A percentile compares a stretch with the other conserved stretches of the same genome.
phyloP scores from a whole-genome alignment of 768 basidiomycete genomes.

The Mycena maculata region DNA sequence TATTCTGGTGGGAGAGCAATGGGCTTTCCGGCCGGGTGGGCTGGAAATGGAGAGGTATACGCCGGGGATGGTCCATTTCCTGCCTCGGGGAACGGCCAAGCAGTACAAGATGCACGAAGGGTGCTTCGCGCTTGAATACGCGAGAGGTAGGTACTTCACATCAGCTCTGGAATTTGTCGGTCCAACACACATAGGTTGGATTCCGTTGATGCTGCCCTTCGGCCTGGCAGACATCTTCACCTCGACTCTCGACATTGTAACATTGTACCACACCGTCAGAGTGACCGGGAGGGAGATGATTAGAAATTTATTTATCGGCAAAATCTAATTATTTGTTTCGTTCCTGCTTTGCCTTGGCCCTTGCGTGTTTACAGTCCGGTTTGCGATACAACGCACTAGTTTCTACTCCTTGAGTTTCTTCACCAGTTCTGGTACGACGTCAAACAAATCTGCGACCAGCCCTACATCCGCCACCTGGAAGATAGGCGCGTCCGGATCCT shows the following conservation, averaged over 20 bases:
- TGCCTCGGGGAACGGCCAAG: constrained; percentile 86
- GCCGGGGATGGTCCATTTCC: constrained; percentile 86
- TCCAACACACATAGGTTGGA: constrained; percentile 81
- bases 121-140: constrained; percentile 96
- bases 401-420: constrained; percentile 78
- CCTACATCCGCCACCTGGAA: constrained; percentile 98
- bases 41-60: constrained; percentile 88
- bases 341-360: constrained; percentile 1
- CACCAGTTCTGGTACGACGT: constrained; percentile 90
- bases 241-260: constrained; percentile 90
- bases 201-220: constrained; percentile 95
- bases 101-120: constrained; percentile 99
- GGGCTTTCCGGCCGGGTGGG: constrained; percentile 87
- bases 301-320: constrained; percentile 83
- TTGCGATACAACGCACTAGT: background rate
- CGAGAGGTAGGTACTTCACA: constrained; percentile 71
- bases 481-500: constrained; percentile 98
- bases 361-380: background rate
- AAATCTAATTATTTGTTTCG: constrained; percentile 67
- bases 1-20: constrained; percentile 94
- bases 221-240: constrained; percentile 87
- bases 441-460: constrained; percentile 92
- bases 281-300: constrained; percentile 89
- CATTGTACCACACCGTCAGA: constrained; percentile 80
- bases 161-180: background rate